Evolutionary conservation across 225 moss, liverwort and hornwort species (phyloP).

Genomic region (Bryum argenteum): DNA sequence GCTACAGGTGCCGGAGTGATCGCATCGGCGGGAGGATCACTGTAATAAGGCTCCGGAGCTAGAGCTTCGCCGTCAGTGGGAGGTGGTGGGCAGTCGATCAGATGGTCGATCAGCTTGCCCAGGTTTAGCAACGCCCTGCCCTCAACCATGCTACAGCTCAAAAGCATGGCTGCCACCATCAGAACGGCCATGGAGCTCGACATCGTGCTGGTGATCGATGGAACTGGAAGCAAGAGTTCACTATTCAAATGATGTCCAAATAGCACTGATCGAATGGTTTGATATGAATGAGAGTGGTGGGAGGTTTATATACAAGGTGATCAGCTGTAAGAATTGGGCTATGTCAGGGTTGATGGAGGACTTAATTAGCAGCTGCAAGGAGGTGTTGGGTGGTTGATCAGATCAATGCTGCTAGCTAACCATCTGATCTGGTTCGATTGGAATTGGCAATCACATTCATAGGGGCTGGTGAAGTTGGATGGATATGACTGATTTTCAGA

Average conservation of each 20-base stretch:
- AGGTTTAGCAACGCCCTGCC: slow-evolving; percentile 22
- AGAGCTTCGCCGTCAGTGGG: neutral
- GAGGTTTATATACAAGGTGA: neutral
- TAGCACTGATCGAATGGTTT: too few relatives aligned
- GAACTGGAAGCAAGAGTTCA: neutral
- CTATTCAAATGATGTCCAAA: neutral
- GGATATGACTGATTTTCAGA: too few relatives aligned
- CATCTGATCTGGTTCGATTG: slow-evolving; percentile 5
- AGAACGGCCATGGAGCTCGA: neutral
- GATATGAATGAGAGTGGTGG: neutral
- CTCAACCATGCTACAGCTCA: slow-evolving; percentile 16
- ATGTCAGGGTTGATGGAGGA: slow-evolving; percentile 17
- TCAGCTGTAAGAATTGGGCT: too few relatives aligned
- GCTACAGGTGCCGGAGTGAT: neutral
- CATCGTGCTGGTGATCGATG: neutral
- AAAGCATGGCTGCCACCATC: slow-evolving; percentile 1
- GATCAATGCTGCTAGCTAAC: slow-evolving; percentile 16
- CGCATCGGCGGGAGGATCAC: neutral
- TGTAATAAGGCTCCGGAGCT: slow-evolving; percentile 21
- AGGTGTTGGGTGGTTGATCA: slow-evolving; percentile 1
- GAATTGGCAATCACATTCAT: too few relatives aligned
- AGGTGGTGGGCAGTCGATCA: slow-evolving; percentile 25
- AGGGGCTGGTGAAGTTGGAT: neutral
- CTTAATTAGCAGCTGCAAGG: slow-evolving; percentile 11
- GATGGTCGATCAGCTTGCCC: slow-evolving; percentile 22